Percentiles rank a stretch among this genome's conserved stretches.
phyloP scores from a whole-genome alignment of 73 alveolate genomes.

The Uronychia setigera region DNA sequence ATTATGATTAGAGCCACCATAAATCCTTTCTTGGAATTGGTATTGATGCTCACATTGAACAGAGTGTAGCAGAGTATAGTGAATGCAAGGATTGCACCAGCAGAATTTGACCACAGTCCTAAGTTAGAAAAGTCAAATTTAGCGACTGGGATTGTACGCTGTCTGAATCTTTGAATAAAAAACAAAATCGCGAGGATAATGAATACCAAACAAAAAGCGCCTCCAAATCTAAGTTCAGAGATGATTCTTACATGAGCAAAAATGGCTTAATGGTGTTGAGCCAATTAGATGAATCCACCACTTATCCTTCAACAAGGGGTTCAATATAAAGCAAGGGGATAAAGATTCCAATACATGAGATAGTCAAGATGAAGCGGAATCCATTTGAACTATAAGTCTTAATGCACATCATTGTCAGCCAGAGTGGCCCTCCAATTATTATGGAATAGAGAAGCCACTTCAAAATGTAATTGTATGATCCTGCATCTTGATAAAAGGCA shows the following conservation, averaged over 20 bases:
- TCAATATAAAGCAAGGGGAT: background rate
- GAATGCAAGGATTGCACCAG: background rate
- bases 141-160: background rate
- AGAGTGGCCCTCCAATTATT: background rate
- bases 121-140: background rate
- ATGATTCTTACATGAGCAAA: background rate
- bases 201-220: background rate
- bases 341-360: background rate
- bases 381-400: background rate
- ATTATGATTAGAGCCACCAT: background rate
- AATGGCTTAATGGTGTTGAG: constrained; percentile 1
- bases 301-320: background rate
- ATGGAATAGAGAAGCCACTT: background rate
- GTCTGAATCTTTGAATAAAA: background rate
- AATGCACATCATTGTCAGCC: background rate
- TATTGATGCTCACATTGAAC: background rate
- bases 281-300: background rate
- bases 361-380: background rate
- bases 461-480: background rate
- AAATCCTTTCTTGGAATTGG: background rate
- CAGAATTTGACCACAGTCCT: background rate
- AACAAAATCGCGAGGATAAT: background rate
- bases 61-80: background rate
- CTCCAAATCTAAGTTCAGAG: background rate
- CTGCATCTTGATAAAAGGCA: background rate